Evolutionary conservation across 352 stramenopile genomes (phyloP).

Genomic region (Bremia lactucae): DNA sequence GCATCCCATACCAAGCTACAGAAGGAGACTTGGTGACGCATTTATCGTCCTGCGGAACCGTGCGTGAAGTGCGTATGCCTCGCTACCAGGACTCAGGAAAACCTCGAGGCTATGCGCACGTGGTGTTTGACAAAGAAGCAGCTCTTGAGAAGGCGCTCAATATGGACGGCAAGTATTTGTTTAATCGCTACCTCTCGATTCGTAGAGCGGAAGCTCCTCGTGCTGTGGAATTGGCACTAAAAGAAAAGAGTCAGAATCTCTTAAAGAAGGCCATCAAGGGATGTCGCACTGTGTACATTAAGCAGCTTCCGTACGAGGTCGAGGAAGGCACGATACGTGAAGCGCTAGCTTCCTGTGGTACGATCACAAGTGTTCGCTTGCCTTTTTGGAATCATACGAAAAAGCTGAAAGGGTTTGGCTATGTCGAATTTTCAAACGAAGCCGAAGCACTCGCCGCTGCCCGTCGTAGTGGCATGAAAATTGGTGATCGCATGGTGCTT

Average conservation of each 20-base stretch:
- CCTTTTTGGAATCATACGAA: slow-evolving; percentile 89
- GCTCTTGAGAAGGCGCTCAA: slow-evolving; percentile 72
- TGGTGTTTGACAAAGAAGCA: slow-evolving; percentile 82
- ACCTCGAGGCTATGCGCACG: slow-evolving; percentile 86
- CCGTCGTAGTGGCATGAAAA: slow-evolving; percentile 76
- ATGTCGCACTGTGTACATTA: slow-evolving; percentile 90
- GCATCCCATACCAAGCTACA: slow-evolving; percentile 88
- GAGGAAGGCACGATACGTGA: slow-evolving; percentile 78
- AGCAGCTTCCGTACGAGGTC: slow-evolving; percentile 91
- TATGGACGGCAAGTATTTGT: slow-evolving; percentile 84
- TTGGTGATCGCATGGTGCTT: slow-evolving; percentile 83
- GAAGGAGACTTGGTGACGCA: slow-evolving; percentile 88
- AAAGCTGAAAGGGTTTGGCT: slow-evolving; percentile 94
- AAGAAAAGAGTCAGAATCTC: slow-evolving; percentile 57
- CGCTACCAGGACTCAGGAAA: slow-evolving; percentile 88
- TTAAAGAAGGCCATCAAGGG: slow-evolving; percentile 61
- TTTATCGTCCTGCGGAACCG: slow-evolving; percentile 78
- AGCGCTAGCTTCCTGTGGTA: slow-evolving; percentile 79
- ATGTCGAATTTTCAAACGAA: slow-evolving; percentile 84
- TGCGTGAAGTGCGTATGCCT: slow-evolving; percentile 90
- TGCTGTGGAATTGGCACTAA: slow-evolving; percentile 53
- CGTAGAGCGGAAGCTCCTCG: slow-evolving; percentile 63
- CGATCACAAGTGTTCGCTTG: slow-evolving; percentile 88
- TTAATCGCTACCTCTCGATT: slow-evolving; percentile 85
- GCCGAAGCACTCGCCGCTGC: slow-evolving; percentile 56